These are phyloP conservation scores for Fusarium torulosum DNA, from an alignment of 2,329 filamentous ascomycete genomes.

Conservation along the genomic window DNA sequence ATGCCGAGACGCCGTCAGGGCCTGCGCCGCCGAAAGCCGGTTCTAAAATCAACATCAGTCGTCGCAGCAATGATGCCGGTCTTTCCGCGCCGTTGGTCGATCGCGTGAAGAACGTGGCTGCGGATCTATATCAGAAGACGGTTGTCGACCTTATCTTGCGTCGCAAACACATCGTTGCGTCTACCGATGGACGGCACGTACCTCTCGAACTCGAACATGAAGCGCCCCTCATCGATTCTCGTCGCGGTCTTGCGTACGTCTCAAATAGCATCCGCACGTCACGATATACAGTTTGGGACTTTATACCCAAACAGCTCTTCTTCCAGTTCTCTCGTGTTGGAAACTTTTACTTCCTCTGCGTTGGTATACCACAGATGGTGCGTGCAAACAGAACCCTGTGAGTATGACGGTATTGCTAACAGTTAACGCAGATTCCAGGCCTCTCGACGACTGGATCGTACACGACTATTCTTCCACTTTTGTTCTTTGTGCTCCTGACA, in stretches of 20 bases:
- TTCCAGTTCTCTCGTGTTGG: constrained; percentile 89
- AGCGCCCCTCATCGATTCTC: constrained; percentile 61
- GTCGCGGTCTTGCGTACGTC: constrained; percentile 63
- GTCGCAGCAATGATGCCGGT: constrained; percentile 26
- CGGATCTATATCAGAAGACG: constrained; percentile 53
- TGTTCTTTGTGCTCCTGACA: constrained; percentile 83
- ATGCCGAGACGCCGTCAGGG: constrained; percentile 26
- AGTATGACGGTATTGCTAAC: constrained; percentile 23
- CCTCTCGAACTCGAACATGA: constrained; percentile 57
- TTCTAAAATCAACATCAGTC: constrained; percentile 20
- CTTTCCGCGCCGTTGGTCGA: constrained; percentile 28
- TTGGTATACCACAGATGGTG: constrained; percentile 83
- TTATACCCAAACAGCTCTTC: constrained; percentile 84
- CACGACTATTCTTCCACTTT: constrained; percentile 78
- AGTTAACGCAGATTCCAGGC: constrained; percentile 66
- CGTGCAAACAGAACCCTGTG: constrained; percentile 14
- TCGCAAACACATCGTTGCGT: constrained; percentile 76
- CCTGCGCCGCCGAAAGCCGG: constrained; percentile 17
- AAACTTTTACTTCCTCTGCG: constrained; percentile 88
- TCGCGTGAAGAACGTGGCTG: constrained; percentile 42
- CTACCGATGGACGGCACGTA: constrained; percentile 74
- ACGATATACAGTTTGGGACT: constrained; percentile 86
- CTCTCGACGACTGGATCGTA: constrained; percentile 81
- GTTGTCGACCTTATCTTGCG: constrained; percentile 67
- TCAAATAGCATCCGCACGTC: constrained; percentile 81